Base-by-base conservation (phyloP, 2,329 filamentous ascomycete genomes). In the Microdochium trichocladiopsis region DNA sequence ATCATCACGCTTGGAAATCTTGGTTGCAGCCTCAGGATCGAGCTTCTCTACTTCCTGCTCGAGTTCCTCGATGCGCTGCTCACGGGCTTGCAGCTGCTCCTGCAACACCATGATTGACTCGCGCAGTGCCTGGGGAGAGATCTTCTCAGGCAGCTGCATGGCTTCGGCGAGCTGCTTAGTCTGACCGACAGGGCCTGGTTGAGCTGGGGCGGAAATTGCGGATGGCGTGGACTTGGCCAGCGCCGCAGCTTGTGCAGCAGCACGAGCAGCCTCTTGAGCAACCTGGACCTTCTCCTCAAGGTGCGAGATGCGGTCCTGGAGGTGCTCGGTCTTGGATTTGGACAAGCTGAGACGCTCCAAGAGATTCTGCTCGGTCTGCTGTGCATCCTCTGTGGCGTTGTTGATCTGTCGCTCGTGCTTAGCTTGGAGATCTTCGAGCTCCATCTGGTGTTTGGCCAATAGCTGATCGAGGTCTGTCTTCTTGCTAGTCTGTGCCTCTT, bases 91-190 rank as follows among this genome's bases (percentile, higher is more conserved):
- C 6, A 99, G 79, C 69, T 99, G 94, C 68, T 97, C 93, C 71
- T 99, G 94, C 24, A 99, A 77, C 18, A 96, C 94, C 71, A 95
- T 85, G 64, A 99, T 96, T 1, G 92, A 96, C 70, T 99, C 94
- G 25, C 94, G 87, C 28, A 99, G 80, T 6, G 94, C 94, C 69
- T 97, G 93, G 1, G 92, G 90, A 2, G 93, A 96, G 53, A 96
- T 90, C 76, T 88, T 95, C 67, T 94, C 90, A 0, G 90, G 88
- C 3, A 84, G 70, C 22, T 79, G 77, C 54, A 73, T 66, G 18
- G 64, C 64, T 41, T 73, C 70, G n/a, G 70, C 67, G 25, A 64
- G 60, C 48, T 64, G 66, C 59, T 67, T 71, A 25, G 68, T 63
- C 43, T 70, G 66, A 55, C 69, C 66, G 47, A 70, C 68, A 24